Evolutionary conservation across 257 asterid genomes (phyloP).

Genomic region (Thymus quinquecostatus): DNA sequence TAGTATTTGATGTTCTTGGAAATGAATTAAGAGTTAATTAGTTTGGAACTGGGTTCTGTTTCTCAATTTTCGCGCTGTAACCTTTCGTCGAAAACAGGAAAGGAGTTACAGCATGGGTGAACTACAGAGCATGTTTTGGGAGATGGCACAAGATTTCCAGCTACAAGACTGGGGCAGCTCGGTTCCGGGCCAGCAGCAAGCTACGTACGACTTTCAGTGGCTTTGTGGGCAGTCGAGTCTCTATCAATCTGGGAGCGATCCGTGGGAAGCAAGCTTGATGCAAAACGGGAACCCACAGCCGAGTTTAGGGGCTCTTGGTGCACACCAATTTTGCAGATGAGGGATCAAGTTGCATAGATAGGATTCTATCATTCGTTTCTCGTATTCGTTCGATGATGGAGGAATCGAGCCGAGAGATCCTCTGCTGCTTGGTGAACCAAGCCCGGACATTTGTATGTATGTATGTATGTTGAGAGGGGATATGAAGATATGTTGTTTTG

Average conservation of each 20-base stretch:
- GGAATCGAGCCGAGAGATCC: too few relatives aligned
- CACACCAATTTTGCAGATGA: constrained; percentile 37
- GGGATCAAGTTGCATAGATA: not conserved
- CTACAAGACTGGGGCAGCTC: constrained; percentile 32
- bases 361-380: not conserved
- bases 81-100: constrained; percentile 40
- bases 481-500: too few relatives aligned
- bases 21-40: not conserved
- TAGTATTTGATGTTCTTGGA: not conserved
- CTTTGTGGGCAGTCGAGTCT: constrained; percentile 27
- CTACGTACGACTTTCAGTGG: constrained; percentile 33
- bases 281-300: constrained; percentile 5
- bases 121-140: constrained; percentile 73
- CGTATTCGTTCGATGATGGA: too few relatives aligned
- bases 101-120: constrained; percentile 61
- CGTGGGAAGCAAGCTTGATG: constrained; percentile 26
- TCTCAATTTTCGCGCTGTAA: not conserved
- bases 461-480: too few relatives aligned
- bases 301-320: constrained; percentile 22
- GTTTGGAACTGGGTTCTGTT: not conserved
- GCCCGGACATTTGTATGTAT: too few relatives aligned
- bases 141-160: constrained; percentile 67
- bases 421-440: too few relatives aligned
- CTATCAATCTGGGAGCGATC: constrained; percentile 13
- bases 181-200: constrained; percentile 30